Evolutionary conservation across 2,329 filamentous ascomycete species (phyloP), one percentile per base, ranked within the genome.

Genomic region (Chaetomium sp.): DNA sequence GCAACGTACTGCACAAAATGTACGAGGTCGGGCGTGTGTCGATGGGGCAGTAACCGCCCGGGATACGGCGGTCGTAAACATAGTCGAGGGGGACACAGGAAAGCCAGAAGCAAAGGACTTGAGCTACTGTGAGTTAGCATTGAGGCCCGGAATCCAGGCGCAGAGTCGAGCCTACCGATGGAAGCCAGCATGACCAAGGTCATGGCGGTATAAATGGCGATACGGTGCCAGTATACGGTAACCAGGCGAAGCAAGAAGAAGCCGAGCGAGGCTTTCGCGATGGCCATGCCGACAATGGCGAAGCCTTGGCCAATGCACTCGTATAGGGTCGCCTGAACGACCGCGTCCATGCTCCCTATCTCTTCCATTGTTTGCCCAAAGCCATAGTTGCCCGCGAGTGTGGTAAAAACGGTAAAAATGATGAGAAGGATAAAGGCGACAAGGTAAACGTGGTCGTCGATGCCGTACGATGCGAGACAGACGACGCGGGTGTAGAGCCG

Each of bases 201-300:
- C 67, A 78, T 70, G 2, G 74, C 70, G 2, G 68, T 25, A 75
- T 75, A 79, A 29, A 80, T 76, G 1, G 67, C 69, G 3, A 77
- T 58, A 13, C 72, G 74, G 65, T 79, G 76, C 74, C 74, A 76
- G 16, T 25, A 53, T 9, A 69, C 66, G 2, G 72, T 72, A 9
- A 79, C 76, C 7, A 80, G 69, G 0, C 78, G 74, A 2, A 79
- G 69, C 8, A 80, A 64, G 57, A 80, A 80, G 5, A 77, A 71
- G 0, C 76, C 77, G 0, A 80, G 70, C 0, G 78, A 78, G 45
- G 72, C 65, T 35, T 80, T 80, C 0, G 78, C 75, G 5, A 76
- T 70, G 9, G 75, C 75, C 72, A 78, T 80, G 12, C 76, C 78
- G 4, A 78, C 55, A 10, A 80, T 70, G 0, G 75, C 75, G 27